A percentile compares a stretch with the other conserved stretches of the same genome.
Conservation (phyloP, 164 flowering plant genomes). For the Umbellularia californica region DNA sequence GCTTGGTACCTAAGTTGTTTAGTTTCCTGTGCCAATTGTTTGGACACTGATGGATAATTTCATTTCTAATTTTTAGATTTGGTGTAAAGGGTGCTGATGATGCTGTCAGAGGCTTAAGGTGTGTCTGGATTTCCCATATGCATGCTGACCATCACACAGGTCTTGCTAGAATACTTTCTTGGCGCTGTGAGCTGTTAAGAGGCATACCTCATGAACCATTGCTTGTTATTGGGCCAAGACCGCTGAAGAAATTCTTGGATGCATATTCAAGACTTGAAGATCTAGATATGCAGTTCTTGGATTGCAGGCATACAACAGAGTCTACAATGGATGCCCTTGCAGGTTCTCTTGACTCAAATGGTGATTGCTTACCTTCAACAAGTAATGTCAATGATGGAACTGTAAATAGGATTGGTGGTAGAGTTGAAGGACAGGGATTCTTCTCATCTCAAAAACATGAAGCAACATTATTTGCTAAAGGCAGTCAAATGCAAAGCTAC, state of each 20-base stretch:
- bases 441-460: constrained; percentile 18
- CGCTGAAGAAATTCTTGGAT: constrained; percentile 69
- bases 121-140: constrained; percentile 96
- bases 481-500: constrained; percentile 64
- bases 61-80: constrained; percentile 39
- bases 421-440: constrained; percentile 1
- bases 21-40: not conserved
- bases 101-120: constrained; percentile 57
- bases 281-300: constrained; percentile 84
- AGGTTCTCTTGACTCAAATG: constrained; percentile 12
- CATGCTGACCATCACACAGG: constrained; percentile 99
- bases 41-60: not conserved
- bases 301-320: constrained; percentile 68
- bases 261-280: constrained; percentile 92
- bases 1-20: not conserved
- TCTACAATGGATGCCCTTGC: constrained; percentile 45
- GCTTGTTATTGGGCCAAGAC: constrained; percentile 83
- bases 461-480: constrained; percentile 49
- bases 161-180: constrained; percentile 86
- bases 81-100: constrained; percentile 82
- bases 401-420: constrained; percentile 7
- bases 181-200: constrained; percentile 57
- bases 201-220: constrained; percentile 68
- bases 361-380: constrained; percentile 13
- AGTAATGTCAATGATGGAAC: constrained; percentile 15